phyloP scores from a whole-genome alignment of 108 stramenopile genomes.

The Mayamaea pseudoterrestris region DNA sequence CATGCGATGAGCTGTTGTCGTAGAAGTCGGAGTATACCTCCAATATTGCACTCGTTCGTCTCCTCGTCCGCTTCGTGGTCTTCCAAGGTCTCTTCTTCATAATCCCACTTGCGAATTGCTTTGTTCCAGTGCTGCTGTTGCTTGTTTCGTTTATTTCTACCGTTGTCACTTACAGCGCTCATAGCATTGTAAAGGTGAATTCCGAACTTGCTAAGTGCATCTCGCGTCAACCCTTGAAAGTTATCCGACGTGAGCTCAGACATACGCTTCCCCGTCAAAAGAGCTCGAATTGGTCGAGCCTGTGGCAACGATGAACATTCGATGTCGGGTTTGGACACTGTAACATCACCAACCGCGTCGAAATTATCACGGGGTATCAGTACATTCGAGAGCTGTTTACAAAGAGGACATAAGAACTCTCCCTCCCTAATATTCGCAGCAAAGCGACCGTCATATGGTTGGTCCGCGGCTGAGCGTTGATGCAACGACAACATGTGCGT shows the following conservation, averaged over 20 bases:
- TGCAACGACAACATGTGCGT: constrained; percentile 82
- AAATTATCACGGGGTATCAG: constrained; percentile 76
- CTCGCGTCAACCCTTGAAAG: constrained; percentile 16
- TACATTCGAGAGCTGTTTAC: constrained; percentile 92
- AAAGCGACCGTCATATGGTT: constrained; percentile 84
- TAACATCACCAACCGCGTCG: constrained; percentile 8
- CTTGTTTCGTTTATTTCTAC: too few relatives aligned
- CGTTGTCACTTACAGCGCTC: constrained; percentile 62
- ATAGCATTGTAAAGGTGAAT: constrained; percentile 55
- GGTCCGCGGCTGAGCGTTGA: constrained; percentile 61
- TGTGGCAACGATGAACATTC: background rate
- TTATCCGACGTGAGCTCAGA: background rate
- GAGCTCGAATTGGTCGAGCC: background rate
- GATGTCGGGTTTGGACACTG: background rate
- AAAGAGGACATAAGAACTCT: constrained; percentile 94
- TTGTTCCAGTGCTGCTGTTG: constrained; percentile 50
- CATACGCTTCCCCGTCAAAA: background rate
- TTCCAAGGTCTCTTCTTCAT: constrained; percentile 42
- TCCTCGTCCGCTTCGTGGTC: background rate
- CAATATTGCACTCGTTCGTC: constrained; percentile 18
- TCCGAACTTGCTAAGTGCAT: constrained; percentile 66
- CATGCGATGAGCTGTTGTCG: constrained; percentile 79
- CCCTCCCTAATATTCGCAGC: constrained; percentile 84
- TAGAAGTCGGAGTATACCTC: constrained; percentile 46
- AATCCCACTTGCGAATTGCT: constrained; percentile 72